Conservation (phyloP, 352 stramenopile genomes). For the Pythium rhizo-oryzae region DNA sequence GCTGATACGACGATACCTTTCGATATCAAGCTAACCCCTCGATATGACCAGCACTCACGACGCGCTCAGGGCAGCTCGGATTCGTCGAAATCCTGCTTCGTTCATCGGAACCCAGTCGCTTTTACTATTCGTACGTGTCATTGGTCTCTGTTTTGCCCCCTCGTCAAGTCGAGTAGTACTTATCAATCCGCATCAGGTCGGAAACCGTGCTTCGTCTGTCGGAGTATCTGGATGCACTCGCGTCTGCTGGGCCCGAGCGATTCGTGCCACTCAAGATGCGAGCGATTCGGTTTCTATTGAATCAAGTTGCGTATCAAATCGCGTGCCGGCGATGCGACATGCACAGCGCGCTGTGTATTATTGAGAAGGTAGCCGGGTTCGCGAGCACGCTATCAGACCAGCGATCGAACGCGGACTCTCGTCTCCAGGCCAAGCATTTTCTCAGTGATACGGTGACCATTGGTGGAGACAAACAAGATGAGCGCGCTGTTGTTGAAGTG, state of each 20-base stretch:
- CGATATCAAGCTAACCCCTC: too few relatives aligned
- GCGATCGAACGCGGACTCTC: not conserved
- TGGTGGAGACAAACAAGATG: not conserved
- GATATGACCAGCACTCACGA: not conserved
- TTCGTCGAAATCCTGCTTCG: conserved; percentile 25
- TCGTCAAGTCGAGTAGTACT: not conserved
- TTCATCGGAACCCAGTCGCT: conserved; percentile 13
- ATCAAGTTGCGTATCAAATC: conserved; percentile 22
- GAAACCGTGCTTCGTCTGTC: conserved; percentile 17
- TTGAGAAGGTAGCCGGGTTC: conserved; percentile 16
- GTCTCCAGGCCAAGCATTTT: conserved; percentile 18
- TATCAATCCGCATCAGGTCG: conserved; percentile 8
- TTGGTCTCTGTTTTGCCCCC: not conserved
- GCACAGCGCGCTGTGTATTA: conserved; percentile 17
- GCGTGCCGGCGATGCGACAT: conserved; percentile 14
- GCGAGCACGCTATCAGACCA: conserved; percentile 4
- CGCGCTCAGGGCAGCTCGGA: conserved; percentile 10
- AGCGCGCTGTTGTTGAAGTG: not conserved
- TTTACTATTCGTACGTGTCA: conserved; percentile 21
- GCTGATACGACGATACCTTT: too few relatives aligned
- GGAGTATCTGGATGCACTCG: conserved; percentile 21
- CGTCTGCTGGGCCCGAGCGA: not conserved
- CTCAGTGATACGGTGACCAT: conserved; percentile 11
- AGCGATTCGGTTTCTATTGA: conserved; percentile 28
- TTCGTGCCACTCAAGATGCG: conserved; percentile 22